Percentiles rank a stretch among this genome's conserved stretches.
These are phyloP conservation scores for Francoa sonchifolia DNA, from an alignment of 441 rosid genomes.

Conservation along the genomic window DNA sequence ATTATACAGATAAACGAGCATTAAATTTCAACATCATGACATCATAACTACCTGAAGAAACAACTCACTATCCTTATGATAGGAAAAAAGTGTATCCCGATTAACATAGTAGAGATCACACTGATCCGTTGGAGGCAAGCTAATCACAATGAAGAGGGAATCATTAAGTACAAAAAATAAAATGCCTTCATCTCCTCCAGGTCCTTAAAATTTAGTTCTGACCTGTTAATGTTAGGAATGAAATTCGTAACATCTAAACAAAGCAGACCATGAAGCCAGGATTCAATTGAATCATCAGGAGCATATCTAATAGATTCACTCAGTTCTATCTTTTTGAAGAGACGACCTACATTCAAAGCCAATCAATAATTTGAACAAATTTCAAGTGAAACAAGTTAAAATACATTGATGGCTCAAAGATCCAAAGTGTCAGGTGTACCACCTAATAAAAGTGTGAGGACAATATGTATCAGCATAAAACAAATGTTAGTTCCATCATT, in stretches of 20 bases:
- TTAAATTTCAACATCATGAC: constrained; percentile 3
- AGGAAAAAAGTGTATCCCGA: constrained; percentile 88
- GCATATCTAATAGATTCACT: constrained; percentile 88
- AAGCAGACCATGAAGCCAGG: constrained; percentile 86
- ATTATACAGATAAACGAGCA: constrained; percentile 7
- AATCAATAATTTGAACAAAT: constrained; percentile 9
- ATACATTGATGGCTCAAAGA: background rate
- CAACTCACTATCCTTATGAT: constrained; percentile 85
- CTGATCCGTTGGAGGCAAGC: constrained; percentile 72
- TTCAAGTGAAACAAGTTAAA: background rate
- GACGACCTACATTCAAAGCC: constrained; percentile 42
- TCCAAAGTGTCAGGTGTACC: no score
- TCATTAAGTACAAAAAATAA: constrained; percentile 9
- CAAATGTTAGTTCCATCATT: no score
- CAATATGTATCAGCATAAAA: no score
- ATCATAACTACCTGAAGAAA: constrained; percentile 67
- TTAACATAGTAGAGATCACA: constrained; percentile 94
- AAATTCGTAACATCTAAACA: constrained; percentile 75
- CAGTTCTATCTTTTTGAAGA: constrained; percentile 86
- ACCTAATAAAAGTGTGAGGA: no score
- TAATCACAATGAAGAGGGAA: constrained; percentile 20
- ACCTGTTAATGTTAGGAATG: constrained; percentile 67
- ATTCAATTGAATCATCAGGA: constrained; percentile 85
- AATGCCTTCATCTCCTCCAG: constrained; percentile 1
- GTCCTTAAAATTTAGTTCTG: constrained; percentile 11